Evolutionary conservation across 805 yeast genomes (phyloP).

Genomic region (Suhomyces sp.): DNA sequence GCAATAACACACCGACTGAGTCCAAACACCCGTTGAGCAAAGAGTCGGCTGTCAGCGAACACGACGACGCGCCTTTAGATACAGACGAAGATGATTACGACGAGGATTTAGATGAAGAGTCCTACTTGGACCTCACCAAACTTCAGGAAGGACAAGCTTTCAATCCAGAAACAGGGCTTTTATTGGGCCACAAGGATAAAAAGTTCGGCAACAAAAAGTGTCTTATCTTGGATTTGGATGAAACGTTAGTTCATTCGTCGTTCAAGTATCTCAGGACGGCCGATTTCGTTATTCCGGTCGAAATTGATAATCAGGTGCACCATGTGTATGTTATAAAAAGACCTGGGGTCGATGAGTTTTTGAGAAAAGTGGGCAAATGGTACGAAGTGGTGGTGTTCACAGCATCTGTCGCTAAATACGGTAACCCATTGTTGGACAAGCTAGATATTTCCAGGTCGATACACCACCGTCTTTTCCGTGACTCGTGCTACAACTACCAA

Average conservation of each 20-base stretch:
- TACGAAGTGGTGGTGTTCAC: slow-evolving; percentile 97
- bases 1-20: slow-evolving; percentile 9
- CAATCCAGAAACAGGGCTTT: slow-evolving; percentile 58
- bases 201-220: slow-evolving; percentile 69
- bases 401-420: slow-evolving; percentile 92
- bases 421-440: slow-evolving; percentile 90
- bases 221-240: slow-evolving; percentile 88
- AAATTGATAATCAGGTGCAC: slow-evolving; percentile 87
- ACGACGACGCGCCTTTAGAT: not conserved
- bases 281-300: slow-evolving; percentile 96
- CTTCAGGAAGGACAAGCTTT: slow-evolving; percentile 72
- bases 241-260: slow-evolving; percentile 92
- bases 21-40: not conserved
- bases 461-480: slow-evolving; percentile 92
- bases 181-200: slow-evolving; percentile 54
- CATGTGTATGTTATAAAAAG: slow-evolving; percentile 95
- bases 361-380: slow-evolving; percentile 75
- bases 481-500: slow-evolving; percentile 88
- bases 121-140: slow-evolving; percentile 54
- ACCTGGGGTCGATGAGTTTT: slow-evolving; percentile 96
- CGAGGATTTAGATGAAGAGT: slow-evolving; percentile 18
- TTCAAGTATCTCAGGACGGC: slow-evolving; percentile 90
- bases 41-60: not conserved
- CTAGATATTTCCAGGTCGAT: slow-evolving; percentile 72
- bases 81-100: slow-evolving; percentile 31